Base-by-base conservation (phyloP, 2,329 filamentous ascomycete genomes). In the Clonostachys sp. region DNA sequence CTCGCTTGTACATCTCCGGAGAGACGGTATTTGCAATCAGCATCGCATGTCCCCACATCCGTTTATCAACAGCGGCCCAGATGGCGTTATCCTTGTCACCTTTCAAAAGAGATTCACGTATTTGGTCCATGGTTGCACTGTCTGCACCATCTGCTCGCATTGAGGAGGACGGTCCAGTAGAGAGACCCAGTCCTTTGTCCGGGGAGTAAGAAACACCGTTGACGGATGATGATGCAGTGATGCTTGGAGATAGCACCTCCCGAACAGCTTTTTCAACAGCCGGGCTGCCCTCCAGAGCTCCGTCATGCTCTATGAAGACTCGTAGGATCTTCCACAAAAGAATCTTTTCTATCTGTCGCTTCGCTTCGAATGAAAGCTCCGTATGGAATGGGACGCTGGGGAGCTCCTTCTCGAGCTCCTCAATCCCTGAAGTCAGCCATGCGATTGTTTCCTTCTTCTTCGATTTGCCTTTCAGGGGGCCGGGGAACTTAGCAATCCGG, bases 31-130 rank as follows among this genome's bases (percentile, higher is more conserved):
- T 80, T 2, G 94, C 87, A 35, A 99, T 86, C 17, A 99, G 75
- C 78, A 99, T 87, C 4, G 94, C 95, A 64, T 99, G 95, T 3
- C 90, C 94, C 95, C 95, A 99, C 4, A 99, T 73, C 44, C 91
- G 83, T 64, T 91, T 91, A 64, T 99, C 94, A 34, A 91, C 92
- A 5, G 94, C 91, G 53, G 87, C 78, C 92, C 92, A 97, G 1
- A 95, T 88, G 6, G 94, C 94, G 55, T 91, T 89, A 60, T 96
- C 91, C 18, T 91, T 82, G 42, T 97, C 86, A 10, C 95, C 94
- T 47, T 81, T 73, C 9, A 95, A 74, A 5, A 99, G 77, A 57
- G 83, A 76, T 42, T 77, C 83, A 30, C 89, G 86, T 42, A 97
- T 76, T 49, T 84, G 77, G 50, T 90, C 83, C 38, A 95, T 72